Base-by-base conservation (phyloP, 768 basidiomycete species). In the Asterophora lycoperdoides region DNA sequence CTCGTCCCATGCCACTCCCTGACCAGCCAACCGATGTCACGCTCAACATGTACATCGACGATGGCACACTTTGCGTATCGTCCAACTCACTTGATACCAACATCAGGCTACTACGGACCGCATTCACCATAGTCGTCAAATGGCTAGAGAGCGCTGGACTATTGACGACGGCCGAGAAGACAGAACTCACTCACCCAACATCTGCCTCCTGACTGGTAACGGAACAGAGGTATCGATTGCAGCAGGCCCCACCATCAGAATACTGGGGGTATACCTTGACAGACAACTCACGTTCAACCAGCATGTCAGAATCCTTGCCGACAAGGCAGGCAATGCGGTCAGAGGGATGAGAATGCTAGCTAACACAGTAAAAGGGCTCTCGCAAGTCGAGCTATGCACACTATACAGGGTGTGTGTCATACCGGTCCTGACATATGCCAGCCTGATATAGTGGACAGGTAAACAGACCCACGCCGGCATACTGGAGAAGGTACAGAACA, bases 211-310 rank as follows among this genome's bases (percentile, higher is more conserved):
- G 5, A 40, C 15, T 3, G 38, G 17, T 3, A 15, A 40, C 38
- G 15, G 15, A 13, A 40, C 29, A 5, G 29, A 29, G 10, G 29
- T 29, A 5, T 29, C 29, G 8, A 37, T 37, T 11, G n/a, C 29
- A 8, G 44, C 44, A 1, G 34, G 44, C 2, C 33, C 35, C 5
- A 46, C 34, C 14, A 46, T 67, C 0, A 51, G 57, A 10, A 72
- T 70, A 67, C 67, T 72, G 0, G 70, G 68, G 0, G 55, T 72
- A 0, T 53, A 53, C 52, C 60, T 71, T 10, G 69, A 71, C 57
- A 33, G 58, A 2, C 59, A 64, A 43, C 65, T 73, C 0, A 35
- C 19, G 0, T 73, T 72, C 56, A 54, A 61, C 14, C 48, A 62
- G 8, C 71, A 72, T 33, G 57, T 64, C 4, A 55, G 61, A 10